These are phyloP conservation scores for Penicillium sp. DNA, from an alignment of 2,329 filamentous ascomycete species.

Conservation along the genomic window DNA sequence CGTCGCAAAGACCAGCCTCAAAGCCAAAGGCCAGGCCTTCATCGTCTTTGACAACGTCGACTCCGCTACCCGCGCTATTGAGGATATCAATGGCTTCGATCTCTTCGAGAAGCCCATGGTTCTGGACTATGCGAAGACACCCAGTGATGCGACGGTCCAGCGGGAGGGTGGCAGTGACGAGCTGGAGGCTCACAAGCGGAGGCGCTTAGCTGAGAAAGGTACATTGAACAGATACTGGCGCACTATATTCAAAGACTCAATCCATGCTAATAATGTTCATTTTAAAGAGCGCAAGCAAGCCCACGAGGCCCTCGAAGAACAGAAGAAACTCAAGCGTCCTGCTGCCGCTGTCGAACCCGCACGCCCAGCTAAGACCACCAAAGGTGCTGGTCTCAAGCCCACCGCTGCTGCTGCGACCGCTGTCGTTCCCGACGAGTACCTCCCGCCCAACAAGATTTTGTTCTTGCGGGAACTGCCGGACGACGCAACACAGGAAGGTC, in stretches of 20 bases:
- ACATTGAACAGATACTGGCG: slow-evolving; percentile 3
- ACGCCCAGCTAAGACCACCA: slow-evolving; percentile 70
- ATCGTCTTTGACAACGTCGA: slow-evolving; percentile 83
- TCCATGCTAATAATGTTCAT: slow-evolving; percentile 7
- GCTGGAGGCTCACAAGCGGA: slow-evolving; percentile 81
- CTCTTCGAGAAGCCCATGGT: slow-evolving; percentile 90
- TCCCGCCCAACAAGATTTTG: slow-evolving; percentile 94
- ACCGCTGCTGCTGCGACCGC: slow-evolving; percentile 66
- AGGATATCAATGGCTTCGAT: slow-evolving; percentile 89
- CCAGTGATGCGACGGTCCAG: slow-evolving; percentile 84
- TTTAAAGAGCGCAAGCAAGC: slow-evolving; percentile 72
- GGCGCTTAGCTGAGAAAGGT: slow-evolving; percentile 89
- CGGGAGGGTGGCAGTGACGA: slow-evolving; percentile 72
- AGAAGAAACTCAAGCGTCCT: slow-evolving; percentile 71
- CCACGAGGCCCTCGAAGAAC: slow-evolving; percentile 72
- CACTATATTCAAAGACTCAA: background rate
- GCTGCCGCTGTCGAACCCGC: slow-evolving; percentile 48
- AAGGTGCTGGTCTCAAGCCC: slow-evolving; percentile 73
- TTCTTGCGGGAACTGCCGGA: slow-evolving; percentile 92
- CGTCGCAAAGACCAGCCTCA: slow-evolving; percentile 83
- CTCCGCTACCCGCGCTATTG: slow-evolving; percentile 75
- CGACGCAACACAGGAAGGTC: slow-evolving; percentile 75
- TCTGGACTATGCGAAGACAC: slow-evolving; percentile 75
- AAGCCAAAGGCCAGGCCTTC: slow-evolving; percentile 93
- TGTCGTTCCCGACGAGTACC: slow-evolving; percentile 93